Evolutionary conservation across 768 basidiomycete genomes (phyloP), one percentile per base, ranked within the genome.

Genomic region (Russula vinacea): DNA sequence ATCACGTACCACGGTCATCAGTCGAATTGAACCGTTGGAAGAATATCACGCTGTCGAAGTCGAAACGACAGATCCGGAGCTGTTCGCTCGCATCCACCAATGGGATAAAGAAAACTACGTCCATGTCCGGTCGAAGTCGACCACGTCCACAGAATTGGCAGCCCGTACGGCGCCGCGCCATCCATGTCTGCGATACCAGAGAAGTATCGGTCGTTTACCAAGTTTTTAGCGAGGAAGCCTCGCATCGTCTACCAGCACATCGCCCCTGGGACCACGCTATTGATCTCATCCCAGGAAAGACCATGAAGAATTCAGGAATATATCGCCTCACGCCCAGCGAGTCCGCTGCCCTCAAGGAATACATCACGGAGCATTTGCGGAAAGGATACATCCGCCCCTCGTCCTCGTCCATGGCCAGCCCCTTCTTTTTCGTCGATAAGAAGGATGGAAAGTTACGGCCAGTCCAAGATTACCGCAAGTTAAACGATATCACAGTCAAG

Each of bases 121-220:
- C n/a, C n/a, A n/a, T n/a, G 35, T 10, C 1, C 35, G 35, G 3
- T 35, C 35, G 5, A 29, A 29, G 5, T 29, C 29, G 2, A 29
- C 29, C 2, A 29, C 5, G 5, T 29, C 29, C 29, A 29, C 29
- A 29, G 29, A 29, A 29, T 29, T 29, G 29, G 29, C 29, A 5
- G 29, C 29, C 2, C 29, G 5, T 29, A n/a, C n/a, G n/a, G 29
- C 29, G 29, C 29, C 29, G 5, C 29, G 5, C 29, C 29, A 29
- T 29, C 29, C 5, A 29, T 29, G 29, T 29, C 29, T 5, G 2
- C 2, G 1, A 7, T 10, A 3, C 35, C 35, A 5, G 10, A 35
- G 8, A 7, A 7, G 8, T 35, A 35, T 7, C 35, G 6, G 1
- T 7, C 2, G 0, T 11, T 22, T 1, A 1, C n/a, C 8, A 2